Evolutionary conservation across 257 asterid genomes (phyloP), one percentile per base, ranked within the genome.

Genomic region (Ajuga chamaepitys): DNA sequence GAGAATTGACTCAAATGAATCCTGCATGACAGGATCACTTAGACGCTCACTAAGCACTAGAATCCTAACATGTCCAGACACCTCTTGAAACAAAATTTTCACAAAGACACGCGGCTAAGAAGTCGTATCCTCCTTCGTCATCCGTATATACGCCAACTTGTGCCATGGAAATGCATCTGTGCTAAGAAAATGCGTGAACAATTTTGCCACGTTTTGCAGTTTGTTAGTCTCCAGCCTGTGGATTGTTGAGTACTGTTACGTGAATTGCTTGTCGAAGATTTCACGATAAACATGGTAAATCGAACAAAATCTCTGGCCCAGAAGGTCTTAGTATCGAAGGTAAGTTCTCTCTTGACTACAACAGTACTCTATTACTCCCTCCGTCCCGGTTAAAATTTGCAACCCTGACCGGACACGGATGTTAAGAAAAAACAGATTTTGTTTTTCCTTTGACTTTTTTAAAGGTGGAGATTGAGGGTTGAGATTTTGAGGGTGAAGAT

Each of bases 291-390:
- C 72, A 70, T 76, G 88, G 73, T 86, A 86, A 58, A 90, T 94
- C 96, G 88, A 85, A 54, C 99, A 90, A 54, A 90, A 85, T 3
- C 97, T 86, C 72, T 90, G 95, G 34, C 95, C 99, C 44, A 94
- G 81, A 34, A 93, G 95, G 13, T 97, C 99, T 68, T 88, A 88
- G 77, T 87, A 89, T 10, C 96, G 92, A 9, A 88, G 85, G 76
- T 89, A 93, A 13, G 99, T 93, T 68, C 95, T 86, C 82, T 94
- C 99, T 81, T 94, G 99, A 77, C 96, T 84, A 87, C 99, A 94
- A 77, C 99, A 94, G 74, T 94, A 97, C 80, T n/a, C n/a, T n/a
- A n/a, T n/a, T n/a, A n/a, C n/a, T n/a, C n/a, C n/a, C n/a, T n/a
- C n/a, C n/a, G n/a, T n/a, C n/a, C n/a, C n/a, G n/a, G n/a, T n/a